Base-by-base conservation (phyloP, 169 alveolate genomes). In the Eimeria tenella region DNA sequence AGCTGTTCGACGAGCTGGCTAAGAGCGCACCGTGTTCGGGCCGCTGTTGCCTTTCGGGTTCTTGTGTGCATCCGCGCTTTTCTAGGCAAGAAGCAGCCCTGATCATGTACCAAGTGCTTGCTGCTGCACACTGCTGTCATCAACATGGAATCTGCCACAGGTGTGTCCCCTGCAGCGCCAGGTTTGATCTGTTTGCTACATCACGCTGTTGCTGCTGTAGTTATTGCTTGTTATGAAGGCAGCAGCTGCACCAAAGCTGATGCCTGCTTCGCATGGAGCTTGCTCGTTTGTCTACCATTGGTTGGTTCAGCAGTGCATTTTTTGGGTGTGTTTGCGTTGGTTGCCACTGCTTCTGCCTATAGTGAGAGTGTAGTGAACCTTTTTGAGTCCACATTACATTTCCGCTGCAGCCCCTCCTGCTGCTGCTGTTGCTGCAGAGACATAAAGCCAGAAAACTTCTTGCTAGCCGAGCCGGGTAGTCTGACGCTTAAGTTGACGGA, bases 381-480 rank as follows among this genome's bases (percentile, higher is more conserved):
- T 71, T 31, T 31, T 31, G 42, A 31, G 42, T 31, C 2, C 42
- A 31, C 42, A 31, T 31, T 31, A 31, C 42, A 31, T 31, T 31
- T 6, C 23, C 23, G 82, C n/a, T n/a, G 82, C 49, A 21, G 82
- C 55, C 53, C 23, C 15, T 71, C 53, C 82, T 75, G 86, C 86
- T 11, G 49, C 65, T 75, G 49, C 77, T 49, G 50, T 23, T 11
- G 58, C 74, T 68, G 5, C 83, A 86, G 94, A 42, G 94, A 89
- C 75, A 89, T 89, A 70, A 89, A 89, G 79, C 94, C 94, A 5
- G 94, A 89, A 88, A 89, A 89, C 65, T 89, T 89, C 63, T 88
- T 89, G 52, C 53, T 89, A n/a, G 82, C 94, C 10, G 63, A 60
- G 63, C 94, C 94, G 3, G 68, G 82, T 3, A 70, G 87, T 50